These are phyloP conservation scores for Ilex paraguariensis DNA, from an alignment of 305 asterid genomes.

Conservation along the genomic window DNA sequence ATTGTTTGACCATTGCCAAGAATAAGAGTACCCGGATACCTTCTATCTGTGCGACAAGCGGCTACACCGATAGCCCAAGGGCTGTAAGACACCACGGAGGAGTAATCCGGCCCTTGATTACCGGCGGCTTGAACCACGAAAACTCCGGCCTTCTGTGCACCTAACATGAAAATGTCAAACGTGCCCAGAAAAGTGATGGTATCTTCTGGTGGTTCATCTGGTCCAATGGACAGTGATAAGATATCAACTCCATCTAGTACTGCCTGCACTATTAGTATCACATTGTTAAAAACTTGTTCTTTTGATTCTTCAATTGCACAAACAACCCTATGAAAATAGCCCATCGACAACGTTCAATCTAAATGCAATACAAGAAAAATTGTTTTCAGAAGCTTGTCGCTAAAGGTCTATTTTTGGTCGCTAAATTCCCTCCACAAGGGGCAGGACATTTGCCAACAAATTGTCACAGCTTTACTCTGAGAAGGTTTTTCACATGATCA, in stretches of 20 bases:
- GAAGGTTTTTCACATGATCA: too few relatives aligned
- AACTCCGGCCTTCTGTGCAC: constrained; percentile 79
- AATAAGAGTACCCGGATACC: constrained; percentile 67
- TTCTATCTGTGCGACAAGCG: constrained; percentile 69
- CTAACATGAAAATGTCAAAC: constrained; percentile 80
- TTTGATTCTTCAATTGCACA: neutral
- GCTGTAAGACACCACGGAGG: constrained; percentile 71
- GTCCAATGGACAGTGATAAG: constrained; percentile 80
- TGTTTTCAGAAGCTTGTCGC: too few relatives aligned
- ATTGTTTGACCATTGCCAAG: constrained; percentile 66
- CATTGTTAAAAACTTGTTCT: neutral
- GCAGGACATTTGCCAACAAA: too few relatives aligned
- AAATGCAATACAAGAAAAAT: too few relatives aligned
- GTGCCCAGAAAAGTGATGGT: constrained; percentile 62
- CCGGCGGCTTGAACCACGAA: constrained; percentile 84
- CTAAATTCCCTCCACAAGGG: too few relatives aligned
- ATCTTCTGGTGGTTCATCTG: constrained; percentile 75
- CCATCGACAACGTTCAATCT: too few relatives aligned
- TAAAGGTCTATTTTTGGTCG: too few relatives aligned
- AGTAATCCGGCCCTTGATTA: constrained; percentile 79
- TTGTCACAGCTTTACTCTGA: too few relatives aligned
- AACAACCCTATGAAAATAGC: too few relatives aligned
- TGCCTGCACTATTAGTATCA: constrained; percentile 45
- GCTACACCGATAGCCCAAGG: constrained; percentile 91
- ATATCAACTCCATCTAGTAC: constrained; percentile 81